Evolutionary conservation across 352 stramenopile species (phyloP).

Genomic region (Phytophthora multivora): DNA sequence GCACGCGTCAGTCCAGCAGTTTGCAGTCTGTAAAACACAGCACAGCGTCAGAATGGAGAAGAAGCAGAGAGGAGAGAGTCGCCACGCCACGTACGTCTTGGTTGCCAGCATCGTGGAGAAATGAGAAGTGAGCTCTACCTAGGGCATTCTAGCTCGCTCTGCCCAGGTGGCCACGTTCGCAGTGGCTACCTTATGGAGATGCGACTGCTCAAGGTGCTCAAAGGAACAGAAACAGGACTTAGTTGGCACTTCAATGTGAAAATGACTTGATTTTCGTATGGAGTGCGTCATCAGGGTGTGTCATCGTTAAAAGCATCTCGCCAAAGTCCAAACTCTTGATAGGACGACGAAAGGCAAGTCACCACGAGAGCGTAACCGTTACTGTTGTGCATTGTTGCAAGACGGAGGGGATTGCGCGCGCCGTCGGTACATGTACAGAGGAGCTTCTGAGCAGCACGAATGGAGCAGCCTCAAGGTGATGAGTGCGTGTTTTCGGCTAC

Average conservation of each 20-base stretch:
- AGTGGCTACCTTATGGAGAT: not conserved
- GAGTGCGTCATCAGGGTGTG: not conserved
- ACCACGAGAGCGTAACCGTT: not conserved
- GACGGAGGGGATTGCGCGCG: conserved; percentile 9
- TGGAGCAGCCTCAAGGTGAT: not conserved
- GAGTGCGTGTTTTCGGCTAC: conserved; percentile 5
- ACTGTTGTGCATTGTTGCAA: not conserved
- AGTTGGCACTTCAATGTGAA: conserved; percentile 9
- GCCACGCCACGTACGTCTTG: conserved; percentile 33
- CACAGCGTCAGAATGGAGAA: conserved; percentile 6
- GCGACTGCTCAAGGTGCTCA: conserved; percentile 10
- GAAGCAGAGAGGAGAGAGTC: not conserved
- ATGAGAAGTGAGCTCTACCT: conserved; percentile 26
- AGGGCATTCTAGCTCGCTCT: too few relatives aligned
- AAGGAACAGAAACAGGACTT: conserved; percentile 1
- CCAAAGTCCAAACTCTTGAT: conserved; percentile 32
- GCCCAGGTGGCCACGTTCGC: not conserved
- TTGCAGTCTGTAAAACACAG: conserved; percentile 23
- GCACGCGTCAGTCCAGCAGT: conserved; percentile 19
- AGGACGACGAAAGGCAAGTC: conserved; percentile 16
- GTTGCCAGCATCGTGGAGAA: conserved; percentile 44
- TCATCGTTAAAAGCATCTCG: conserved; percentile 13
- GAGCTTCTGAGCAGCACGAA: not conserved
- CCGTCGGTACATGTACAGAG: not conserved
- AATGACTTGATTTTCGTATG: conserved; percentile 17